Evolutionary conservation across 768 basidiomycete genomes (phyloP).

Genomic region (Megacollybia marginata): DNA sequence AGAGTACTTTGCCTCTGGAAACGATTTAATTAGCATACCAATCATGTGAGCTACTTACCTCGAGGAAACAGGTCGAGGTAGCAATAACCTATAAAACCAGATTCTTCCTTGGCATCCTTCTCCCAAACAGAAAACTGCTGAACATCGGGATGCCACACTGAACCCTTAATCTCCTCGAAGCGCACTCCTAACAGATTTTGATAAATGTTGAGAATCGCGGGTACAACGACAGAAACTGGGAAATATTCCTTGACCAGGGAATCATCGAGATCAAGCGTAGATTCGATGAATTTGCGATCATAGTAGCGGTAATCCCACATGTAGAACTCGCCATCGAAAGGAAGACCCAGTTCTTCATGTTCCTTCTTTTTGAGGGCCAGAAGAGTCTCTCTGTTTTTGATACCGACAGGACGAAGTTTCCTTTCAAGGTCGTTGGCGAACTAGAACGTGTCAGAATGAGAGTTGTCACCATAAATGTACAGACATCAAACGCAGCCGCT

Average conservation of each 20-base stretch:
- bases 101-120: conserved; percentile 59
- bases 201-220: conserved; percentile 77
- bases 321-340: conserved; percentile 68
- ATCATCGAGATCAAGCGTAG: conserved; percentile 64
- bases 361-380: conserved; percentile 73
- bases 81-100: conserved; percentile 77
- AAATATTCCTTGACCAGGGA: conserved; percentile 83
- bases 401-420: conserved; percentile 67
- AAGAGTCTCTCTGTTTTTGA: conserved; percentile 58
- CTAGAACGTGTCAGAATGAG: conserved; percentile 24
- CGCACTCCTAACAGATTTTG: conserved; percentile 73
- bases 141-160: conserved; percentile 81
- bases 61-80: conserved; percentile 87
- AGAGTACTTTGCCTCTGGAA: conserved; percentile 65
- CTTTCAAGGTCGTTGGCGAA: conserved; percentile 73
- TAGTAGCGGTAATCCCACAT: conserved; percentile 84
- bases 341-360: conserved; percentile 47
- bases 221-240: conserved; percentile 78
- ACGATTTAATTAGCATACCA: not conserved
- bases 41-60: conserved; percentile 30
- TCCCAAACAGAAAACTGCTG: conserved; percentile 86
- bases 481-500: conserved; percentile 48
- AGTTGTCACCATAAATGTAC: conserved; percentile 1
- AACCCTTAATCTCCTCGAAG: conserved; percentile 56
- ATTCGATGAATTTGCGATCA: conserved; percentile 60